Conservation (phyloP, 139 green algal species). For the Picochlorum sp. region DNA sequence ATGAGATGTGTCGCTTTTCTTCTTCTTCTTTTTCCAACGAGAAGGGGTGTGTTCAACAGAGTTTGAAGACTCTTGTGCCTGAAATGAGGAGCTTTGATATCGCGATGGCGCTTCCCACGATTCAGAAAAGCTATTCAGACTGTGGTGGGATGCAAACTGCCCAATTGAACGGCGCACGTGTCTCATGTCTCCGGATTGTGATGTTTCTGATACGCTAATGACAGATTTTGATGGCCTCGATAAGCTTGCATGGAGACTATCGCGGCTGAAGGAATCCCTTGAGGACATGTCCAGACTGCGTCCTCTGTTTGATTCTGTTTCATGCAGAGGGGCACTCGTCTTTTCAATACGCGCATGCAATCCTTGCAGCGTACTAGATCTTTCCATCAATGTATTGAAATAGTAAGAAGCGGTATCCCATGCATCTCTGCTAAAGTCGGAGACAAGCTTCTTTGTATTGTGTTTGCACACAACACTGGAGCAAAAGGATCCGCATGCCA, state of each 20-base stretch:
- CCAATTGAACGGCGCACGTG: neutral
- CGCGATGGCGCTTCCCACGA: neutral
- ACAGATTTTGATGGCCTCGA: constrained; percentile 2
- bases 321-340: too few relatives aligned
- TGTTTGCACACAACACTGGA: constrained; percentile 61
- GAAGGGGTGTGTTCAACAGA: neutral
- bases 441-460: constrained; percentile 23
- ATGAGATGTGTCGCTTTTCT: neutral
- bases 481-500: constrained; percentile 51
- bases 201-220: neutral
- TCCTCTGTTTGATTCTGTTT: too few relatives aligned
- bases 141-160: constrained; percentile 1
- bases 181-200: neutral
- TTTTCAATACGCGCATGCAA: too few relatives aligned
- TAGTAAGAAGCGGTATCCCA: constrained; percentile 12
- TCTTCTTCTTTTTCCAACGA: neutral
- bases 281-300: too few relatives aligned
- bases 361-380: too few relatives aligned
- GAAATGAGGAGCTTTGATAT: neutral
- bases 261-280: too few relatives aligned
- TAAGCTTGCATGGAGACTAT: neutral
- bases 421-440: constrained; percentile 15
- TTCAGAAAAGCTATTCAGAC: neutral
- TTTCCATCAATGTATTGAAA: constrained; percentile 10
- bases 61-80: neutral